Base-by-base conservation (phyloP, 306 rosid genomes). In the Gastrolobium villosum region DNA sequence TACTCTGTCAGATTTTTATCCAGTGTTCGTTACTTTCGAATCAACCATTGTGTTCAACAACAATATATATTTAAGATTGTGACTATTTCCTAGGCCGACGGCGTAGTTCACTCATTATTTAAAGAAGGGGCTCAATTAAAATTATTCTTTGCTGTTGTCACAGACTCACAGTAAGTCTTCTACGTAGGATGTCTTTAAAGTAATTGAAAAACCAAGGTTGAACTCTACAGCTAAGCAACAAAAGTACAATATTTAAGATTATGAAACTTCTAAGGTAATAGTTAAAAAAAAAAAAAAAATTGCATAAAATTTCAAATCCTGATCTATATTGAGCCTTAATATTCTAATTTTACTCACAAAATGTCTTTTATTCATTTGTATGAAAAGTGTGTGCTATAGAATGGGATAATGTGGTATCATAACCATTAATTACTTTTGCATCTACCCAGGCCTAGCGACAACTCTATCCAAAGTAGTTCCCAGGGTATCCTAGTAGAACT, bases 381-480 rank as follows among this genome's bases (percentile, higher is more conserved):
- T 43, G 53, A 39, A 64, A 64, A 76, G 50, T 28, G 34, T 30
- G 65, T 52, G 10, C 0, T 14, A 7, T 46, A n/a, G 20, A 20
- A 11, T 62, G 46, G 37, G 10, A 63, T n/a, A 63, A 63, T 63
- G 13, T 63, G 46, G 48, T 63, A 6, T 14, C 48, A 36, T 13
- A 32, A 31, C 10, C 7, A 6, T 60, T 61, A 34, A 49, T 75
- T 75, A 49, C 64, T 63, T 36, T 15, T 36, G n/a, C 14, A 48
- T 48, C 35, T 62, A 7, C 8, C 26, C 36, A 63, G 56, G 31
- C 79, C 52, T 52, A 49, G 65, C 40, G 55, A 71, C 78, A 63
- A 72, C 69, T 65, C 62, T 55, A 65, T 80, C 75, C 70, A 66
- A 79, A 81, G 46, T 46, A 66, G 68, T 81, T 74, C 73, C 71